Evolutionary conservation across 441 rosid genomes (phyloP).

Genomic region (Brassica hybrid): DNA sequence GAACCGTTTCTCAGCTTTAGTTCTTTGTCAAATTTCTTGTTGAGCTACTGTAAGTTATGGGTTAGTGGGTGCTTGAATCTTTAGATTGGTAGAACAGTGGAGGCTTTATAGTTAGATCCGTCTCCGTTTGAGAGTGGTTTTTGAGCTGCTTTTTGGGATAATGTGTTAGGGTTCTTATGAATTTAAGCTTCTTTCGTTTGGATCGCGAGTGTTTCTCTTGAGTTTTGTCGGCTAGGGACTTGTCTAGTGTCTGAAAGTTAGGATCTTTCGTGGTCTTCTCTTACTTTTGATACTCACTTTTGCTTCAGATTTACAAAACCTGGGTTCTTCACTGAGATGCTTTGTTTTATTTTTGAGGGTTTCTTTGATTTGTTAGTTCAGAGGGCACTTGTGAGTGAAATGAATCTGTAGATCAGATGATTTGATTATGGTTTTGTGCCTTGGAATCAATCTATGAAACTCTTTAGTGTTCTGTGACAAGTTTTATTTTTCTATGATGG

Average conservation of each 20-base stretch:
- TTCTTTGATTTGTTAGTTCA: conserved; percentile 16
- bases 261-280: conserved; percentile 22
- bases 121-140: background rate
- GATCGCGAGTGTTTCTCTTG: conserved; percentile 26
- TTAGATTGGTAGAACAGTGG: conserved; percentile 28
- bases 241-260: conserved; percentile 27
- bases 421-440: background rate
- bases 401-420: conserved; percentile 20
- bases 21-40: conserved; percentile 19
- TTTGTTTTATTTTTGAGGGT: conserved; percentile 5
- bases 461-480: background rate
- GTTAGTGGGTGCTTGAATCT: conserved; percentile 35
- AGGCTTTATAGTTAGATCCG: conserved; percentile 19
- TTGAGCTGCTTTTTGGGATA: conserved; percentile 24
- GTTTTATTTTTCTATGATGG: no score
- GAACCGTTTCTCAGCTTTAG: background rate
- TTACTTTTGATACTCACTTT: background rate
- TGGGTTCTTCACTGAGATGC: conserved; percentile 14
- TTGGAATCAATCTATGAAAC: background rate
- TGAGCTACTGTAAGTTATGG: conserved; percentile 19
- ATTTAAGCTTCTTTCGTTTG: conserved; percentile 16
- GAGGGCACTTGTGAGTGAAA: background rate
- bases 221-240: background rate
- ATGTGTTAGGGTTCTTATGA: conserved; percentile 31
- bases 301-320: conserved; percentile 22